Evolutionary conservation across 1,139 yeast species (phyloP), one percentile per base, ranked within the genome.

Genomic region (Sugiyamaella paludigena): DNA sequence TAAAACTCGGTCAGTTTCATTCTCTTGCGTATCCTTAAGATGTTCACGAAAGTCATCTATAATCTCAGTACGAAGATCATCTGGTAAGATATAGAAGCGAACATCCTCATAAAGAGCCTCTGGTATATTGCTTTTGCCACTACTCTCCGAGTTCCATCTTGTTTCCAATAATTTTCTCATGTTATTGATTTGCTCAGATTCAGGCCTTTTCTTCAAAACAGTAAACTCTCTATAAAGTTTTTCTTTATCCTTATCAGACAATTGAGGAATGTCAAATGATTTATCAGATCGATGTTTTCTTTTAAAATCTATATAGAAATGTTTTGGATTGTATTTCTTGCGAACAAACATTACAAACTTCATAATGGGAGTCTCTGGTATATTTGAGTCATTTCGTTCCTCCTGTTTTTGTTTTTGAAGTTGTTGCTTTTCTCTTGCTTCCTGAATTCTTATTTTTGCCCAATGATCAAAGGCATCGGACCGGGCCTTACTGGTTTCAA

Each of bases 241-340:
- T 53, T 76, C 79, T 45, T 67, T 67, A 32, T 69, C 71, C 34
- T 68, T 65, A 30, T 74, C 77, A 1, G 70, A 45, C 2, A 73
- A 52, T 5, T 59, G 59, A 2, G 67, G 51, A 2, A 54, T 54
- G 19, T 57, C 54, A 50, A 75, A 67, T 27, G 58, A 65, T 0
- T 61, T 55, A 7, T 61, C 61, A 9, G 60, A 62, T 26, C 71
- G 63, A 58, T 63, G 58, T 48, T 69, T 67, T 15, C 79, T 66
- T 52, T 75, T 75, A 58, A 78, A 77, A 43, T 76, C 80, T n/a
- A 71, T 58, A 52, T 71, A 79, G 42, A 71, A 67, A 40, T 64
- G 50, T 13, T 67, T 68, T 26, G 70, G 61, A 10, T 61, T 60
- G 46, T 61, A 63, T 4, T 61, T 56, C n/a, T 55, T 47, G n/a